Conservation (phyloP, 306 rosid species). For the Luffa acutangula region DNA sequence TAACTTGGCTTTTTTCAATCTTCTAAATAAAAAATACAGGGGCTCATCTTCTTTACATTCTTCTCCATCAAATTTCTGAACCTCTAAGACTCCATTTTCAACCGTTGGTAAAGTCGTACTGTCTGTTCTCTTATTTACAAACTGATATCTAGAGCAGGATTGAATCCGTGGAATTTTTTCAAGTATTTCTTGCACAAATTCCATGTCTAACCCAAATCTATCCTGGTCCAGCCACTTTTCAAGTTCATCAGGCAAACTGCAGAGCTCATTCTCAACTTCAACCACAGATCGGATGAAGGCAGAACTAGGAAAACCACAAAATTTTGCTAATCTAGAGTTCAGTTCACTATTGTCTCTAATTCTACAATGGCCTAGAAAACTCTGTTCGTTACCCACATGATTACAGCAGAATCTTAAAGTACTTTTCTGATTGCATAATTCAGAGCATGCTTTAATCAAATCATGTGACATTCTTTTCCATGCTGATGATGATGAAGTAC, state of each 20-base stretch:
- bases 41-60: constrained; percentile 44
- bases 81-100: constrained; percentile 62
- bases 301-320: constrained; percentile 39
- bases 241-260: constrained; percentile 25
- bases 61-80: constrained; percentile 34
- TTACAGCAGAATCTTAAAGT: constrained; percentile 45
- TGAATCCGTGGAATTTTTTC: constrained; percentile 66
- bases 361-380: constrained; percentile 16
- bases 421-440: constrained; percentile 55
- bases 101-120: constrained; percentile 51
- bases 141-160: constrained; percentile 46
- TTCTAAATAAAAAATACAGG: constrained; percentile 36
- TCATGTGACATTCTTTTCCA: constrained; percentile 64
- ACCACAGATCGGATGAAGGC: constrained; percentile 34
- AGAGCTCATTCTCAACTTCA: constrained; percentile 32
- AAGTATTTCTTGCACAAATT: constrained; percentile 84
- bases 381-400: constrained; percentile 42
- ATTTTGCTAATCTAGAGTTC: constrained; percentile 41
- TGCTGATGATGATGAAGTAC: constrained; percentile 51
- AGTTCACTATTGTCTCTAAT: constrained; percentile 24
- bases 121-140: constrained; percentile 38
- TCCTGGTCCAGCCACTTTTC: constrained; percentile 86
- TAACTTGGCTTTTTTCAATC: constrained; percentile 40
- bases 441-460: constrained; percentile 43
- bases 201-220: constrained; percentile 85